Percentiles rank a stretch among this genome's conserved stretches.
These are phyloP conservation scores for Mrakiaceae sp. DNA, from an alignment of 1,284 basidiomycete species.

Conservation along the genomic window DNA sequence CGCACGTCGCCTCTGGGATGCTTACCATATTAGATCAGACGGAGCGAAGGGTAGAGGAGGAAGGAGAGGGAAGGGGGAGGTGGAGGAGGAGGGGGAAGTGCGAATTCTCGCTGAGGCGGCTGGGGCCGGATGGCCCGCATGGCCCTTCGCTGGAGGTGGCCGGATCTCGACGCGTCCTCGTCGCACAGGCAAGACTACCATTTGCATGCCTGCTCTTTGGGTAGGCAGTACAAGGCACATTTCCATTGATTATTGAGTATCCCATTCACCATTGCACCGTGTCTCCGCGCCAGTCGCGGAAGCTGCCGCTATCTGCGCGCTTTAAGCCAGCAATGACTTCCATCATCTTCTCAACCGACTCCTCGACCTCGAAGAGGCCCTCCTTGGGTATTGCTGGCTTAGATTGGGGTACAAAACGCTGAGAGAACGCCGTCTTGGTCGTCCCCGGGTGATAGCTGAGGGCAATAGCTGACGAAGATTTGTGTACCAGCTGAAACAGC, in stretches of 20 bases:
- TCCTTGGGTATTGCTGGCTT: constrained; percentile 26
- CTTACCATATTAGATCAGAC: constrained; percentile 3
- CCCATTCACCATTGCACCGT: too few species aligned
- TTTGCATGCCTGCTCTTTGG: too few species aligned
- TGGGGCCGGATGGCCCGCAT: too few species aligned
- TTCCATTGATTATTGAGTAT: too few species aligned
- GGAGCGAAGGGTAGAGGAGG: neutral
- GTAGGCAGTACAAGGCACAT: too few species aligned
- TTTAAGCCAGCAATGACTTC: constrained; percentile 42
- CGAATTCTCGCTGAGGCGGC: neutral
- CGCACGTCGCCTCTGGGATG: too few species aligned
- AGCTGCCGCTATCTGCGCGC: constrained; percentile 14
- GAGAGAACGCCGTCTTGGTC: constrained; percentile 29
- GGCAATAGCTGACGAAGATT: constrained; percentile 44
- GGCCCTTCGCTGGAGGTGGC: too few species aligned
- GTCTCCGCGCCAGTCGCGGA: too few species aligned
- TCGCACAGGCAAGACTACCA: too few species aligned
- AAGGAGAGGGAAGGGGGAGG: neutral
- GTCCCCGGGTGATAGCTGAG: constrained; percentile 35
- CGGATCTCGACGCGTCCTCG: too few species aligned
- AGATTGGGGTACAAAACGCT: constrained; percentile 28
- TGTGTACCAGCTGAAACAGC: constrained; percentile 30
- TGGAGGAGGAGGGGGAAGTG: neutral
- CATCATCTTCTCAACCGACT: constrained; percentile 48
- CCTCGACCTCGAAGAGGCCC: constrained; percentile 49